Percentiles rank a stretch among this genome's conserved stretches.
Evolutionary conservation across 2,329 filamentous ascomycete genomes (phyloP).

Genomic region (Dryadomyces quercus-mongolicae): DNA sequence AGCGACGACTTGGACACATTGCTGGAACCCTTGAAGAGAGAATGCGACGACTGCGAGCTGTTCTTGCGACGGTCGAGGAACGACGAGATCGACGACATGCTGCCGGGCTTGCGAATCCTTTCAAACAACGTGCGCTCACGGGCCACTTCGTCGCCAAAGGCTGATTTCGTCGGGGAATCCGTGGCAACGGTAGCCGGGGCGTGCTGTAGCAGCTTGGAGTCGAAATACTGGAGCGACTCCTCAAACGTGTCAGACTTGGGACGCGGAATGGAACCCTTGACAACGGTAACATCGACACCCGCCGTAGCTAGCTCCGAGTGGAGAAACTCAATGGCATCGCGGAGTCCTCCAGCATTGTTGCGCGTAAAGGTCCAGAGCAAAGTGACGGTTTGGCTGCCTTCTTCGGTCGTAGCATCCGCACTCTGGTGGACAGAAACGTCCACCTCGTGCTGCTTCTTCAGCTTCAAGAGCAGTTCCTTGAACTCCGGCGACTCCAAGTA

Average conservation of each 20-base stretch:
- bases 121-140: conserved; percentile 80
- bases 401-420: conserved; percentile 43
- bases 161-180: conserved; percentile 79
- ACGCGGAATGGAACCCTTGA: conserved; percentile 92
- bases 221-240: conserved; percentile 91
- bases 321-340: conserved; percentile 92
- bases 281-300: conserved; percentile 74
- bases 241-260: conserved; percentile 98
- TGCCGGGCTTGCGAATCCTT: conserved; percentile 84
- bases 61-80: conserved; percentile 95
- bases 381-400: conserved; percentile 45
- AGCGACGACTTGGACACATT: conserved; percentile 92
- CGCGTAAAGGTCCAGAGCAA: conserved; percentile 78
- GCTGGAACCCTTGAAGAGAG: conserved; percentile 84
- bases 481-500: conserved; percentile 78
- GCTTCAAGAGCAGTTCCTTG: conserved; percentile 66
- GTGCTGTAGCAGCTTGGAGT: conserved; percentile 91
- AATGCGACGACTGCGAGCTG: conserved; percentile 68
- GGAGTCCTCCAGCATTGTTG: conserved; percentile 90
- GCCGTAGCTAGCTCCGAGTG: conserved; percentile 75
- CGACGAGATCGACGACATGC: conserved; percentile 90
- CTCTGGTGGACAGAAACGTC: conserved; percentile 65
- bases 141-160: conserved; percentile 69
- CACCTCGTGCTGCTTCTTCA: conserved; percentile 87
- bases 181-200: conserved; percentile 69